These are phyloP conservation scores for Rhizopogon vulgaris DNA, from an alignment of 768 basidiomycete genomes.

Conservation along the genomic window DNA sequence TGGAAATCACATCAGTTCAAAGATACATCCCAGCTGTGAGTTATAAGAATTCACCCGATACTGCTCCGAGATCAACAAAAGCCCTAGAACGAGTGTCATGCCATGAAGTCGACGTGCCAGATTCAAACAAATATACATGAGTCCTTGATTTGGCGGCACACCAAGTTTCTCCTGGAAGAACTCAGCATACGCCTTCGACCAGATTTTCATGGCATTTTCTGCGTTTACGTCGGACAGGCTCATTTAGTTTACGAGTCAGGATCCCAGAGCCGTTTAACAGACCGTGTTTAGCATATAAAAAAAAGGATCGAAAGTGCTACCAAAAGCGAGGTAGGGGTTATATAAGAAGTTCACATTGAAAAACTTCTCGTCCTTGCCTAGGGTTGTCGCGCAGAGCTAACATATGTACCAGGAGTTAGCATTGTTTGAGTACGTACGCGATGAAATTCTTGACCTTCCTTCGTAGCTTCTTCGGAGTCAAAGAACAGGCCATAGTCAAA, in stretches of 20 bases:
- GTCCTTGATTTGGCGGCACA: conserved; percentile 46
- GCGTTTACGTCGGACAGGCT: conserved; percentile 52
- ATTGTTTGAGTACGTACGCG: not conserved
- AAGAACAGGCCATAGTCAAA: not conserved
- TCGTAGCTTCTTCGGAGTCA: conserved; percentile 21
- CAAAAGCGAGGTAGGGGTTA: conserved; percentile 56
- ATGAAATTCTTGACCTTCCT: conserved; percentile 34
- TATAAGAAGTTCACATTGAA: conserved; percentile 51
- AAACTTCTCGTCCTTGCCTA: conserved; percentile 49
- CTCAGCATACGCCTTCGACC: conserved; percentile 48
- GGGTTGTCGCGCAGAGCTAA: conserved; percentile 46
- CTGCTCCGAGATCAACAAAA: conserved; percentile 22
- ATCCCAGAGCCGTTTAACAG: conserved; percentile 16
- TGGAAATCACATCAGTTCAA: too few relatives aligned
- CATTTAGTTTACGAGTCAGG: conserved; percentile 29
- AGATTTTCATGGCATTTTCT: conserved; percentile 39
- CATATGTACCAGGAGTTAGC: not conserved
- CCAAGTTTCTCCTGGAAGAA: conserved; percentile 53
- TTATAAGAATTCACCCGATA: too few relatives aligned
- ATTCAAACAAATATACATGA: conserved; percentile 48
- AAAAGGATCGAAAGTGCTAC: conserved; percentile 60
- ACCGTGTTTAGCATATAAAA: conserved; percentile 54
- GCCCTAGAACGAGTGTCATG: conserved; percentile 8
- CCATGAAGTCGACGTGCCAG: not conserved
- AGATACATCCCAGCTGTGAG: too few relatives aligned